These are phyloP conservation scores for Talaromyces ruber DNA, from an alignment of 495 filamentous ascomycete genomes.

Conservation along the genomic window DNA sequence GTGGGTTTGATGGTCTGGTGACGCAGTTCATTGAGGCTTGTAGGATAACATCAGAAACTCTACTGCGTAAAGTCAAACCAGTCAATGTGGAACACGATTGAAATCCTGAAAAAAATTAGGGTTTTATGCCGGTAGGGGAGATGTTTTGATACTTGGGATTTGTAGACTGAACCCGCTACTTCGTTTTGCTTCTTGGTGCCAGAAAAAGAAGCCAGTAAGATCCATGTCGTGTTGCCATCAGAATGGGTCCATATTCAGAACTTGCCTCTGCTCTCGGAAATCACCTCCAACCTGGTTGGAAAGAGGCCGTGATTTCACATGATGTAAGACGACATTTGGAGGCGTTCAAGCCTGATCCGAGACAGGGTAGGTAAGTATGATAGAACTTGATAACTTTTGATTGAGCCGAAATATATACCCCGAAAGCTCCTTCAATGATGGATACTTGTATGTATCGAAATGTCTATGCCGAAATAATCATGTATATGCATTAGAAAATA, in stretches of 20 bases:
- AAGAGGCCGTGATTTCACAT: background rate
- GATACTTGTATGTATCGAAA: background rate
- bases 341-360: background rate
- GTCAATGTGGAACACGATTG: background rate
- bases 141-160: no score
- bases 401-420: background rate
- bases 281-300: background rate
- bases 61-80: background rate
- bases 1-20: background rate
- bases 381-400: background rate
- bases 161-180: no score
- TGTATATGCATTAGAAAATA: slow-evolving; percentile 19
- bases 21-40: background rate
- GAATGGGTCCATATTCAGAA: background rate
- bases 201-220: no score
- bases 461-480: background rate
- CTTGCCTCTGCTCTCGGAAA: background rate
- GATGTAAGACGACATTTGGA: slow-evolving; percentile 1
- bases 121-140: no score
- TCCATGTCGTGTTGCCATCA: background rate
- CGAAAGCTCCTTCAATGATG: background rate
- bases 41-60: background rate
- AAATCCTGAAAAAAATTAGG: no score
- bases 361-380: background rate
- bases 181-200: background rate